Percentiles rank a stretch among this genome's conserved stretches.
phyloP scores from a whole-genome alignment of 257 asterid species.

The Solanum appendiculatum region DNA sequence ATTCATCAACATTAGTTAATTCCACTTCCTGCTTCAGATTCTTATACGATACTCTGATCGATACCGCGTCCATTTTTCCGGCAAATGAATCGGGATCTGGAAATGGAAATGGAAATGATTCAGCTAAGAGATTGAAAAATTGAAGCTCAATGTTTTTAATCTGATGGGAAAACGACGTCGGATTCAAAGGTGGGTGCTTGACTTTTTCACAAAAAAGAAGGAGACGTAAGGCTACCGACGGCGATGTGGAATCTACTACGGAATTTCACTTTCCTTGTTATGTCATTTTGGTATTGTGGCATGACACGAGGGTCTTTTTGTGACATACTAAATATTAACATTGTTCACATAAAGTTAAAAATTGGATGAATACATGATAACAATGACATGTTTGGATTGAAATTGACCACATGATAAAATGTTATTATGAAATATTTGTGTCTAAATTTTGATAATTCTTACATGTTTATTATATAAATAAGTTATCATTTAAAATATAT shows the following conservation, averaged over 20 bases:
- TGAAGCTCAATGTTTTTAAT: not conserved
- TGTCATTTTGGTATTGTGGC: not conserved
- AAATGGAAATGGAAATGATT: not conserved
- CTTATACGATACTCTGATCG: constrained; percentile 77
- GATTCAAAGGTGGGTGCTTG: not conserved
- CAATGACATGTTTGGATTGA: not conserved
- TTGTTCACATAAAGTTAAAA: not conserved
- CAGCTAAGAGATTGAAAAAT: not conserved
- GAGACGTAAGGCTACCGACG: not conserved
- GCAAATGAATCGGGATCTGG: not conserved
- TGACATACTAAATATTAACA: not conserved
- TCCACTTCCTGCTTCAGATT: constrained; percentile 85
- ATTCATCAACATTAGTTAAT: constrained; percentile 44
- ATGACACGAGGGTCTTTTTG: not conserved
- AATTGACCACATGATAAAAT: too few relatives aligned
- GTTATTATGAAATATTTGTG: too few relatives aligned
- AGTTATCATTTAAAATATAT: too few relatives aligned
- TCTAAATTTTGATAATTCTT: too few relatives aligned
- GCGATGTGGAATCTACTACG: not conserved
- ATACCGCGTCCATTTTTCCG: constrained; percentile 60
- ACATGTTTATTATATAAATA: too few relatives aligned
- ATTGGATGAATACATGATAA: too few relatives aligned
- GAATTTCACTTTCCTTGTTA: not conserved
- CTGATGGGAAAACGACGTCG: not conserved
- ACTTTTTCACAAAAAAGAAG: not conserved